Base-by-base conservation (phyloP, 805 yeast genomes). In the Kodamaea kaohsiungensis region DNA sequence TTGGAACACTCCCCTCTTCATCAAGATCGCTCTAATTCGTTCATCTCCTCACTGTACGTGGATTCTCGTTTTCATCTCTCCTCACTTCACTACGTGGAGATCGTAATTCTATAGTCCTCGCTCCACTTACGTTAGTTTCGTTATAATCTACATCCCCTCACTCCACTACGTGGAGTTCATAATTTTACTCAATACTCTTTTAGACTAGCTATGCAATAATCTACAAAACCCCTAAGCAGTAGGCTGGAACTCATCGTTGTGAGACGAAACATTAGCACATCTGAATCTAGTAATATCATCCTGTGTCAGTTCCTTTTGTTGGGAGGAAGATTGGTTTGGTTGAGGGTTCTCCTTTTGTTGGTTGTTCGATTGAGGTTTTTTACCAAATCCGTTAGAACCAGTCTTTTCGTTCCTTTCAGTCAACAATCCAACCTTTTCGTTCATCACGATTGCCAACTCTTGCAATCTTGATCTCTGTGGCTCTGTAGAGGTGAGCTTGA, bases 351-450 rank as follows among this genome's bases (percentile, higher is more conserved):
- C 59, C 56, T 48, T 56, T 35, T 59, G 57, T 25, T 57, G 53
- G 40, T 62, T 59, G 53, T 62, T 67, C 55, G 62, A 62, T 62
- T 68, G 68, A 59, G 69, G 72, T 62, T 72, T 75, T 61, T 75
- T 72, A 51, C 77, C 73, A 70, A 82, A 86, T 46, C 92, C 95
- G 62, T 90, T 89, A 47, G 88, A 82, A 52, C 89, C 88, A 51
- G 90, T 80, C 70, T 90, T 85, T 72, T 90, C 96, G 69, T 89
- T 90, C 76, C 89, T 85, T 71, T 91, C 97, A 53, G 88, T 82
- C 61, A 91, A 80, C 64, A 86, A 84, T 54, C 81, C 81, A 51
- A 89, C 87, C 79, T 87, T 88, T 57, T 91, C 97, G 58, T 90
- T 88, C 75, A 95, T 80, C 46, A 87, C 83, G 58, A 91, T 77